phyloP scores from a whole-genome alignment of 2,329 filamentous ascomycete species.

The Didymella segeticola region DNA sequence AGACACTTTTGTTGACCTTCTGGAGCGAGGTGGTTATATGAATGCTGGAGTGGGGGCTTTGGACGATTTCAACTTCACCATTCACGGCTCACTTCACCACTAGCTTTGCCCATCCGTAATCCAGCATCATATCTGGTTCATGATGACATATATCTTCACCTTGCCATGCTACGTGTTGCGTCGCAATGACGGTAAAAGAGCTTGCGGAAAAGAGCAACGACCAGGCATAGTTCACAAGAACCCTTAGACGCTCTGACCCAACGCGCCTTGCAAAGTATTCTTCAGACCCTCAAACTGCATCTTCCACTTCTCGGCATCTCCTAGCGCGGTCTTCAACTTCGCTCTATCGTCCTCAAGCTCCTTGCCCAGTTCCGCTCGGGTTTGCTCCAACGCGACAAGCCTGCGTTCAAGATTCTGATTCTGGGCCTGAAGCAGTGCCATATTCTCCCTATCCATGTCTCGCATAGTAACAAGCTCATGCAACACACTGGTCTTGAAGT shows the following conservation, averaged over 20 bases:
- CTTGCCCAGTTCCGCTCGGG: neutral
- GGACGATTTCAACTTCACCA: too few relatives aligned
- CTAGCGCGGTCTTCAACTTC: neutral
- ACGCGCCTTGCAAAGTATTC: neutral
- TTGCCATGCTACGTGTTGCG: too few relatives aligned
- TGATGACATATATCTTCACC: too few relatives aligned
- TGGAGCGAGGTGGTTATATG: too few relatives aligned
- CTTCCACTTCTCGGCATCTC: neutral
- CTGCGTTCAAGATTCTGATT: neutral
- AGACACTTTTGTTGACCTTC: too few relatives aligned
- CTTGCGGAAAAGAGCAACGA: too few relatives aligned
- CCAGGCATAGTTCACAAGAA: neutral
- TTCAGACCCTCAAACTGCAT: constrained; percentile 1
- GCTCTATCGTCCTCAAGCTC: neutral
- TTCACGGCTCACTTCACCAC: too few relatives aligned
- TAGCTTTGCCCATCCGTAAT: too few relatives aligned
- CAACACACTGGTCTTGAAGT: constrained; percentile 4
- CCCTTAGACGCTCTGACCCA: neutral
- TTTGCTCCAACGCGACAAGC: neutral
- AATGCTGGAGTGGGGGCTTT: too few relatives aligned
- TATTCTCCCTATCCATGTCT: neutral
- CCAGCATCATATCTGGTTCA: too few relatives aligned
- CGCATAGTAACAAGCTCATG: neutral
- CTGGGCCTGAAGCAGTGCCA: neutral
- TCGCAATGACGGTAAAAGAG: too few relatives aligned